Percentiles rank a stretch among this genome's conserved stretches.
These are phyloP conservation scores for Kodamaea derodonti DNA, from an alignment of 1,139 yeast genomes.

Conservation along the genomic window DNA sequence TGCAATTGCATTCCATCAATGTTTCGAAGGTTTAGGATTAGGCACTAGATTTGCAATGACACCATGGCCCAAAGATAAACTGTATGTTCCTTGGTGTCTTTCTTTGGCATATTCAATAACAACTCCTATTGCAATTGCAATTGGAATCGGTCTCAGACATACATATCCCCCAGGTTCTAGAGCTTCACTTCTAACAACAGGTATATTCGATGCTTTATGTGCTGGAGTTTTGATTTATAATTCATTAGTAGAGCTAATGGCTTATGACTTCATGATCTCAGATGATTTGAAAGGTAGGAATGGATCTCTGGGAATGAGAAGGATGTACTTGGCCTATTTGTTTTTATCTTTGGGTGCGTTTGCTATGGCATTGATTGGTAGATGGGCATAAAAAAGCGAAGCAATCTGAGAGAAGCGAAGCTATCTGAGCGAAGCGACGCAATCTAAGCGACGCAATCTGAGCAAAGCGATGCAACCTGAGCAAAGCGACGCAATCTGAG, in stretches of 20 bases:
- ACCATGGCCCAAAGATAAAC: slow-evolving; percentile 29
- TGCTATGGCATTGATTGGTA: slow-evolving; percentile 21
- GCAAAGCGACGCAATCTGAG: no score
- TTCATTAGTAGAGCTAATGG: slow-evolving; percentile 40
- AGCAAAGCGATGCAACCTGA: no score
- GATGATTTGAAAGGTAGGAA: slow-evolving; percentile 2
- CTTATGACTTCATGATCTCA: slow-evolving; percentile 33
- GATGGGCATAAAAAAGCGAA: slow-evolving; percentile 17
- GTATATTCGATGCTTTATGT: slow-evolving; percentile 34
- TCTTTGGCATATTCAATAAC: slow-evolving; percentile 29
- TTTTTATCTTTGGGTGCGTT: slow-evolving; percentile 17
- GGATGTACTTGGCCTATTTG: slow-evolving; percentile 22
- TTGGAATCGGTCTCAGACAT: slow-evolving; percentile 34
- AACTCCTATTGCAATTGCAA: slow-evolving; percentile 35
- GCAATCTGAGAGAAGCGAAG: no score
- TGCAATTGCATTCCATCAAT: slow-evolving; percentile 39
- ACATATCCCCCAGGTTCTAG: slow-evolving; percentile 33
- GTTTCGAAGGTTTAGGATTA: slow-evolving; percentile 40
- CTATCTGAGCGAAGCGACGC: no score
- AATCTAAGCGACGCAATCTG: no score
- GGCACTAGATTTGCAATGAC: slow-evolving; percentile 39
- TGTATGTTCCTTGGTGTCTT: slow-evolving; percentile 32
- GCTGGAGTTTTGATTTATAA: slow-evolving; percentile 40
- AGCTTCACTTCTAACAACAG: slow-evolving; percentile 31
- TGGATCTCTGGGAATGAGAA: slow-evolving; percentile 16